Percentiles rank a stretch among this genome's conserved stretches.
These are phyloP conservation scores for Arctostaphylos glauca DNA, from an alignment of 148 eudicot genomes.

Conservation along the genomic window DNA sequence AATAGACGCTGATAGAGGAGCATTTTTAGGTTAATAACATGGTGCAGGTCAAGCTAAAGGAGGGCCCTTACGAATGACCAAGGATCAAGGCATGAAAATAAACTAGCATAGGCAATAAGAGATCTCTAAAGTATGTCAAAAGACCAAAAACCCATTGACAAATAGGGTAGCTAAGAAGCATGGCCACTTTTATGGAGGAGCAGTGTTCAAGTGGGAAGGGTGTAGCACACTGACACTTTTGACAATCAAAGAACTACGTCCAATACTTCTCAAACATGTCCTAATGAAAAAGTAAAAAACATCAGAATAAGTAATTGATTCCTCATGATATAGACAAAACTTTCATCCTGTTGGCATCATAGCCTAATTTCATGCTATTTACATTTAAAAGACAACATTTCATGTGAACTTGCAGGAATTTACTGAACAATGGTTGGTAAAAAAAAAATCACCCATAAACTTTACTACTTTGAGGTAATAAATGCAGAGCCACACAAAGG, in stretches of 20 bases:
- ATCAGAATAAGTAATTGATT: not conserved
- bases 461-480: no score
- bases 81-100: not conserved
- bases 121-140: not conserved
- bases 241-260: no score
- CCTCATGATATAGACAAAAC: not conserved
- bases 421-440: not conserved
- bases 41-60: not conserved
- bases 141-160: not conserved
- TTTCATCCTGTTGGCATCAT: not conserved
- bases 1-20: not conserved
- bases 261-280: no score
- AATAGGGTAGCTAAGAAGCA: not conserved
- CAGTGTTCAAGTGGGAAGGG: no score
- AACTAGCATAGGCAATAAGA: not conserved
- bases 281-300: not conserved
- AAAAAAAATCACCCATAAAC: no score
- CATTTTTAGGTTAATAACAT: not conserved
- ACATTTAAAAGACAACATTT: not conserved
- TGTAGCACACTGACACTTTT: no score
- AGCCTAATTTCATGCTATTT: not conserved
- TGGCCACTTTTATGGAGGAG: not conserved
- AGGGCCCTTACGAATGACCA: no score
- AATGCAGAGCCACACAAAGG: not conserved
- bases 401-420: not conserved